These are phyloP conservation scores for Vigna hirtella DNA, from an alignment of 306 rosid genomes.

Conservation along the genomic window DNA sequence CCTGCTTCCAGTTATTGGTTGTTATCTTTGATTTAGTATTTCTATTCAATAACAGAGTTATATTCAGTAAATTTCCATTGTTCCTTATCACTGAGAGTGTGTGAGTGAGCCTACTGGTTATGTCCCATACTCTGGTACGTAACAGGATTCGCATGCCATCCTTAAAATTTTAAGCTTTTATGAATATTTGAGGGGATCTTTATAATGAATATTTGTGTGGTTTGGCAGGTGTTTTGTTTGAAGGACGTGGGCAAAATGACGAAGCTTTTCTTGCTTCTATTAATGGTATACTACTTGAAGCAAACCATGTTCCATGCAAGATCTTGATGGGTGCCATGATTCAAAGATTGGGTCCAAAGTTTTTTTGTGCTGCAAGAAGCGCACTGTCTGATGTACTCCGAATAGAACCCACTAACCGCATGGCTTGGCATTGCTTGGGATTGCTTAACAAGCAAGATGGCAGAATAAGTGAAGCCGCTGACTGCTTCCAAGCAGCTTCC, in stretches of 20 bases:
- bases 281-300: slow-evolving; percentile 68
- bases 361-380: slow-evolving; percentile 77
- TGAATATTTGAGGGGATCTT: slow-evolving; percentile 11
- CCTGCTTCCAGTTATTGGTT: too few relatives aligned
- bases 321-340: slow-evolving; percentile 59
- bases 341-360: slow-evolving; percentile 61
- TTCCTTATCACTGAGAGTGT: too few relatives aligned
- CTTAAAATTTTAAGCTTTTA: neutral
- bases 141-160: too few relatives aligned
- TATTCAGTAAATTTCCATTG: too few relatives aligned
- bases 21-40: too few relatives aligned
- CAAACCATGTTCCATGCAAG: slow-evolving; percentile 75
- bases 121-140: too few relatives aligned
- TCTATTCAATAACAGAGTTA: too few relatives aligned
- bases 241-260: slow-evolving; percentile 64
- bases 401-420: slow-evolving; percentile 79
- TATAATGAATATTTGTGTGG: neutral
- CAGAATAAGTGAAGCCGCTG: slow-evolving; percentile 74
- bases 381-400: slow-evolving; percentile 80
- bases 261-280: slow-evolving; percentile 65
- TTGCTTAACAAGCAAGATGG: slow-evolving; percentile 79
- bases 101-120: too few relatives aligned
- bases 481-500: slow-evolving; percentile 96
- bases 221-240: slow-evolving; percentile 68
- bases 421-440: slow-evolving; percentile 89